Evolutionary conservation across 2,329 filamentous ascomycete species (phyloP).

Genomic region (Verticillium isaacii): DNA sequence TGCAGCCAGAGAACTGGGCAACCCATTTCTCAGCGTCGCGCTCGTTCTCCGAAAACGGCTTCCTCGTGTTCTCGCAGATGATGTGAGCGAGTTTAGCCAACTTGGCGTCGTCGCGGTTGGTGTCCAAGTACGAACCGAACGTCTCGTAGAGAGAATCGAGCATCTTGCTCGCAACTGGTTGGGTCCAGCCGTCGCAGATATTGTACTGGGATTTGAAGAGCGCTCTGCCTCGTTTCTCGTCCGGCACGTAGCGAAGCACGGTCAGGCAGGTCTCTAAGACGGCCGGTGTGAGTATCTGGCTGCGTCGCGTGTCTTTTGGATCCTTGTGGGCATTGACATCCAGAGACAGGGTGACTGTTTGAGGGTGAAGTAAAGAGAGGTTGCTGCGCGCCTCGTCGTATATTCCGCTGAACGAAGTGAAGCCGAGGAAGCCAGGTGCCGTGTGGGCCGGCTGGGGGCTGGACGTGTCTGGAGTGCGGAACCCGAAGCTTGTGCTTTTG

Average conservation of each 20-base stretch:
- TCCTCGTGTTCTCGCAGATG: slow-evolving; percentile 17
- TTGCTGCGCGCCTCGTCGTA: slow-evolving; percentile 36
- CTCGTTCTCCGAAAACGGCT: slow-evolving; percentile 8
- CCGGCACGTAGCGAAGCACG: slow-evolving; percentile 31
- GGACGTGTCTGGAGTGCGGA: background rate
- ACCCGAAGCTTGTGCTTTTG: background rate
- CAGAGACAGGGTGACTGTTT: background rate
- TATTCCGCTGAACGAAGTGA: slow-evolving; percentile 36
- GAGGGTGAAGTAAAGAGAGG: slow-evolving; percentile 24
- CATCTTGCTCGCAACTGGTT: slow-evolving; percentile 6
- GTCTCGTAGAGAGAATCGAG: slow-evolving; percentile 13
- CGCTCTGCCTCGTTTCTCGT: background rate
- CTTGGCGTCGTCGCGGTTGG: background rate
- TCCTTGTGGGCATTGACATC: background rate
- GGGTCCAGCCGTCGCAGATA: slow-evolving; percentile 15
- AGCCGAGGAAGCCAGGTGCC: slow-evolving; percentile 36
- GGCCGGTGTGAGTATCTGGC: slow-evolving; percentile 2
- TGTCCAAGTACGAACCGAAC: slow-evolving; percentile 12
- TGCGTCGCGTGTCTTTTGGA: slow-evolving; percentile 1
- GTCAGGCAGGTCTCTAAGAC: slow-evolving; percentile 29
- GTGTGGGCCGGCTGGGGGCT: slow-evolving; percentile 1
- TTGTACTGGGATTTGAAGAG: slow-evolving; percentile 12
- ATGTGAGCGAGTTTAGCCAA: slow-evolving; percentile 10
- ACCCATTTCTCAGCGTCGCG: slow-evolving; percentile 6
- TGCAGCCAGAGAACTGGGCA: slow-evolving; percentile 5